Evolutionary conservation across 108 stramenopile species (phyloP), one percentile per base, ranked within the genome.

Genomic region (Skeletonema marinoi): DNA sequence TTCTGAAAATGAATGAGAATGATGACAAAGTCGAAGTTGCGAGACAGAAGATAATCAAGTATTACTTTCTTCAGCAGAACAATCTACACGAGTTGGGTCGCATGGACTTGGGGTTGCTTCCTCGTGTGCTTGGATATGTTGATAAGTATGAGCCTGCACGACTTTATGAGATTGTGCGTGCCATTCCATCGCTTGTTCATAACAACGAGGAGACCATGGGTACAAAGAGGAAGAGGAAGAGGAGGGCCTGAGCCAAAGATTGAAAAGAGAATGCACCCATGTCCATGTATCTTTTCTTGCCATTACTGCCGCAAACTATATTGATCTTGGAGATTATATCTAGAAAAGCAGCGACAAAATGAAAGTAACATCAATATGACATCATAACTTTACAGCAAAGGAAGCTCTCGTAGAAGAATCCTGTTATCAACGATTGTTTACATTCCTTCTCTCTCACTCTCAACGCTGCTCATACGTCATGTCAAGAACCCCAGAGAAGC

Each of bases 181-280:
- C 12, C 60, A 62, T 62, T 32, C 60, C 60, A 62, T 62, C 60
- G 60, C 60, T 62, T 48, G 46, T n/a, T 48, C 46, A 48, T 4
- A 2, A 2, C 12, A n/a, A 11, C 13, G n/a, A 48, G 46, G 12
- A 48, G 46, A 48, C 13, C 46, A 14, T 4, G n/a, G 46, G 12
- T 4, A n/a, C 46, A n/a, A 48, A 11, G 46, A n/a, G 46, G 13
- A 48, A 48, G 46, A 48, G 46, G 16, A 48, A 48, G 46, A 48
- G 46, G 46, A 48, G 4, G 46, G n/a, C 13, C 46, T n/a, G 46
- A 48, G 46, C 46, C 0, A 3, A n/a, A n/a, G 13, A 4, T 48
- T 14, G 8, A 8, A 6, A 6, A 25, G 25, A 25, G 25, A 25
- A 25, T 25, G n/a, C n/a, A n/a, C n/a, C n/a, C n/a, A n/a, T n/a